These are phyloP conservation scores for Apiospora sp. DNA, from an alignment of 2,329 filamentous ascomycete genomes.

Conservation along the genomic window DNA sequence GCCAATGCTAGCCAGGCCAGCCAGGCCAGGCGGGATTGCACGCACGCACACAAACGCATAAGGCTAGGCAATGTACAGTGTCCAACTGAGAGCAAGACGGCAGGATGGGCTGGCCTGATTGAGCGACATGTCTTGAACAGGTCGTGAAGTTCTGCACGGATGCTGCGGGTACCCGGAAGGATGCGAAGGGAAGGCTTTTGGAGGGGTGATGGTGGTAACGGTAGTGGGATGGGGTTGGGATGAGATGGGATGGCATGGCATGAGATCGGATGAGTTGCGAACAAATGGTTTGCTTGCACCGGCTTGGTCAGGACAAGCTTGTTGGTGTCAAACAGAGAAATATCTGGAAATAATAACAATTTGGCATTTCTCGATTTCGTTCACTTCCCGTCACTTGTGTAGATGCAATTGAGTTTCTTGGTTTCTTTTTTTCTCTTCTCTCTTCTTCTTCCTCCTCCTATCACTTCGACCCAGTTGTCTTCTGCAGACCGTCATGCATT, in stretches of 20 bases:
- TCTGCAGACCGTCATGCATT: not conserved
- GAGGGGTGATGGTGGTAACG: conserved; percentile 2
- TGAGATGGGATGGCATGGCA: conserved; percentile 16
- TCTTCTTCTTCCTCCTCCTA: not conserved
- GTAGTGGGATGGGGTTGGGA: conserved; percentile 17
- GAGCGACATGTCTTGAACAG: conserved; percentile 17
- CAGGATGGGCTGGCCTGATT: conserved; percentile 1
- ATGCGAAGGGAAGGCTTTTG: conserved; percentile 13
- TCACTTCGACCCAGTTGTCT: not conserved
- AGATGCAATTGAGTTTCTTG: not conserved
- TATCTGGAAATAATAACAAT: not conserved
- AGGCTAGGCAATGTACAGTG: conserved; percentile 7
- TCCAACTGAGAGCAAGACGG: not conserved
- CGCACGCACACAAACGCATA: not conserved
- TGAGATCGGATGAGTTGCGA: conserved; percentile 17
- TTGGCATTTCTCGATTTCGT: not conserved
- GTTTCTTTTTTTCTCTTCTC: not conserved
- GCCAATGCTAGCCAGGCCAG: not conserved
- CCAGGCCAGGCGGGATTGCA: not conserved
- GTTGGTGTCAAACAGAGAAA: not conserved
- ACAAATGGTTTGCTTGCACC: conserved; percentile 8
- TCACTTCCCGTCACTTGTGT: not conserved
- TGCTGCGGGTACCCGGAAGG: conserved; percentile 16
- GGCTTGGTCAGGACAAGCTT: not conserved
- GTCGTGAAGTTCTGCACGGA: conserved; percentile 18